Conservation (phyloP, 78 protist genomes). For the Cavenderia fasciculata region DNA sequence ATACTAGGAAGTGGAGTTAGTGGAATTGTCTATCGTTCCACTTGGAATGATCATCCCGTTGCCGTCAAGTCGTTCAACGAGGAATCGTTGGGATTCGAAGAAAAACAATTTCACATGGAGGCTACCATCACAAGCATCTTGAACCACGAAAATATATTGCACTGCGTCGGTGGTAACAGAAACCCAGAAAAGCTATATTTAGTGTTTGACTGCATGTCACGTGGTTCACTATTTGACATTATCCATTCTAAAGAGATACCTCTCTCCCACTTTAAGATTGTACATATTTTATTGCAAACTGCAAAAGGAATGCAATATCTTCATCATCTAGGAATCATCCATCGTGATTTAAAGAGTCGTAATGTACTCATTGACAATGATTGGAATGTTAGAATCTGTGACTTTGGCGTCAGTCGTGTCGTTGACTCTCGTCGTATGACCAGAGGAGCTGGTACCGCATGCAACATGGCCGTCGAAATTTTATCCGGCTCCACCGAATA, state of each 20-base stretch:
- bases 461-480: constrained; percentile 64
- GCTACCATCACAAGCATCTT: constrained; percentile 27
- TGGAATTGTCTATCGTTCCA: constrained; percentile 30
- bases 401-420: constrained; percentile 33
- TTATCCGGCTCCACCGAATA: constrained; percentile 32
- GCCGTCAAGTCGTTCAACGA: constrained; percentile 33
- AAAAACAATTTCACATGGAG: constrained; percentile 46
- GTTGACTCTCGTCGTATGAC: constrained; percentile 57
- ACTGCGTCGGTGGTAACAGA: constrained; percentile 42
- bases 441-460: constrained; percentile 44
- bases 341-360: constrained; percentile 61
- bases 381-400: constrained; percentile 55
- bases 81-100: constrained; percentile 42
- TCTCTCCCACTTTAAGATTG: constrained; percentile 34
- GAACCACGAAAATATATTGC: constrained; percentile 33
- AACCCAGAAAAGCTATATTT: constrained; percentile 25
- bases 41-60: constrained; percentile 26
- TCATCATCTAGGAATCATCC: constrained; percentile 71
- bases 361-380: constrained; percentile 54
- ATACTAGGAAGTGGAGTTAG: constrained; percentile 46
- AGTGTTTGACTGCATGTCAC: constrained; percentile 19
- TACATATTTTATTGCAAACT: constrained; percentile 33
- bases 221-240: constrained; percentile 12
- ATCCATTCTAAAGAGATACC: constrained; percentile 44
- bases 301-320: constrained; percentile 60